These are phyloP conservation scores for Aquilaria agallochum DNA, from an alignment of 441 rosid species.

Conservation along the genomic window DNA sequence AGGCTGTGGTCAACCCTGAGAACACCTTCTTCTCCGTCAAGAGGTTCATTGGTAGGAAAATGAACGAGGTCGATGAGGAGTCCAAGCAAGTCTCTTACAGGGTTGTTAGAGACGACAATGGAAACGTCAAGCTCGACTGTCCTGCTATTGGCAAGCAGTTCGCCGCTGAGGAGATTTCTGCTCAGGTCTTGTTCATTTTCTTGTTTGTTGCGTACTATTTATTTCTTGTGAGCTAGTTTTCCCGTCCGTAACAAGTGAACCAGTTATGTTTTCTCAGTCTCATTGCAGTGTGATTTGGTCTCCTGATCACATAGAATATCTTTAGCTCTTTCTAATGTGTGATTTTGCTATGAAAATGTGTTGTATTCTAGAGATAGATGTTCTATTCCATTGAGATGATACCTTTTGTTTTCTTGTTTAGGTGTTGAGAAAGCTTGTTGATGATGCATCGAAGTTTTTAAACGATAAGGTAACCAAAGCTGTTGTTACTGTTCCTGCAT, in stretches of 20 bases:
- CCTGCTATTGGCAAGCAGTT: conserved; percentile 86
- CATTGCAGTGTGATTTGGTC: not conserved
- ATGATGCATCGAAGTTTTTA: conserved; percentile 95
- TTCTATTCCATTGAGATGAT: not conserved
- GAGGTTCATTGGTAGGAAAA: conserved; percentile 98
- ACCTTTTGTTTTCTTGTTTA: conserved; percentile 14
- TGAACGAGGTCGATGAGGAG: conserved; percentile 92
- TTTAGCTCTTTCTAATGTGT: not conserved
- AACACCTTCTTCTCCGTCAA: conserved; percentile 92
- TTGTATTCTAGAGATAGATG: not conserved
- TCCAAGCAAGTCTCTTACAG: conserved; percentile 86
- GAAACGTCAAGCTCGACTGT: conserved; percentile 89
- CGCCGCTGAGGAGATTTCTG: conserved; percentile 93
- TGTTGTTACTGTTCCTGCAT: conserved; percentile 95
- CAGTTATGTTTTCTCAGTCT: not conserved
- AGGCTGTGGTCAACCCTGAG: conserved; percentile 91
- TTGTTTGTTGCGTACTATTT: not conserved
- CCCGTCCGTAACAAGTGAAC: too few relatives aligned
- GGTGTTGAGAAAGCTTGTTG: conserved; percentile 96
- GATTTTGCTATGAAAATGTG: not conserved
- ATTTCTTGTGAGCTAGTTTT: not conserved
- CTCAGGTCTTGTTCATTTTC: conserved; percentile 52
- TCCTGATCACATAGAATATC: not conserved
- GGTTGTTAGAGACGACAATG: conserved; percentile 86
- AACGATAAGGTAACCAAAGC: conserved; percentile 92